phyloP scores from a whole-genome alignment of 768 basidiomycete species.

The Boletus huronensis region DNA sequence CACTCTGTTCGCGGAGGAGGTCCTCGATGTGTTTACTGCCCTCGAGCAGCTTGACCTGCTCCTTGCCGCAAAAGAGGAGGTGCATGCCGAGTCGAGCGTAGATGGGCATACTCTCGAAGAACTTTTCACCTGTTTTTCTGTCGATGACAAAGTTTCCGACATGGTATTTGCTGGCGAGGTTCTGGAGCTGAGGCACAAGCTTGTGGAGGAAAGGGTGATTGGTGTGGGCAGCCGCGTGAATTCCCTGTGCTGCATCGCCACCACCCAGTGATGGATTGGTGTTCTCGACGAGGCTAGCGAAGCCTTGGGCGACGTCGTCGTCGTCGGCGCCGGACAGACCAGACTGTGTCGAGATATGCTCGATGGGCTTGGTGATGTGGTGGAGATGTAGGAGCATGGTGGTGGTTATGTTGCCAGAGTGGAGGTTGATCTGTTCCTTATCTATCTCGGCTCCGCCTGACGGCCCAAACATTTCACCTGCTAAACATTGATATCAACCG shows the following conservation, averaged over 20 bases:
- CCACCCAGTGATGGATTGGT: slow-evolving; percentile 7
- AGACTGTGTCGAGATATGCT: slow-evolving; percentile 21
- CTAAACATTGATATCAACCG: not conserved
- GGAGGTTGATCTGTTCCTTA: not conserved
- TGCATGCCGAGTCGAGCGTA: slow-evolving; percentile 75
- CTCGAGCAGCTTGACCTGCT: slow-evolving; percentile 48
- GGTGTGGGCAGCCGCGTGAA: slow-evolving; percentile 35
- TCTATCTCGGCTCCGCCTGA: slow-evolving; percentile 5
- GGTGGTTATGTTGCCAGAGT: not conserved
- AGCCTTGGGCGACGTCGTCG: slow-evolving; percentile 20
- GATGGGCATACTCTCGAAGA: slow-evolving; percentile 75
- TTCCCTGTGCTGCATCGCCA: slow-evolving; percentile 22
- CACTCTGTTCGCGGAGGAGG: slow-evolving; percentile 51
- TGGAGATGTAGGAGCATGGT: slow-evolving; percentile 17
- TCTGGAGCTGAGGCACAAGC: slow-evolving; percentile 54
- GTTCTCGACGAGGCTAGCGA: slow-evolving; percentile 20
- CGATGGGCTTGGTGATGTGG: slow-evolving; percentile 27
- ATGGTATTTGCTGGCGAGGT: slow-evolving; percentile 49
- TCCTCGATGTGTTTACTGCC: slow-evolving; percentile 44
- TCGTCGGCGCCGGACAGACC: slow-evolving; percentile 17
- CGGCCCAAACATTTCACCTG: not conserved
- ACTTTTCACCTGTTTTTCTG: slow-evolving; percentile 44
- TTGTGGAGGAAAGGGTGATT: slow-evolving; percentile 40
- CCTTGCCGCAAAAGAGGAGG: slow-evolving; percentile 60
- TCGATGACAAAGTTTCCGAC: slow-evolving; percentile 57